Evolutionary conservation across 768 basidiomycete species (phyloP).

Genomic region (Epithele typhae): DNA sequence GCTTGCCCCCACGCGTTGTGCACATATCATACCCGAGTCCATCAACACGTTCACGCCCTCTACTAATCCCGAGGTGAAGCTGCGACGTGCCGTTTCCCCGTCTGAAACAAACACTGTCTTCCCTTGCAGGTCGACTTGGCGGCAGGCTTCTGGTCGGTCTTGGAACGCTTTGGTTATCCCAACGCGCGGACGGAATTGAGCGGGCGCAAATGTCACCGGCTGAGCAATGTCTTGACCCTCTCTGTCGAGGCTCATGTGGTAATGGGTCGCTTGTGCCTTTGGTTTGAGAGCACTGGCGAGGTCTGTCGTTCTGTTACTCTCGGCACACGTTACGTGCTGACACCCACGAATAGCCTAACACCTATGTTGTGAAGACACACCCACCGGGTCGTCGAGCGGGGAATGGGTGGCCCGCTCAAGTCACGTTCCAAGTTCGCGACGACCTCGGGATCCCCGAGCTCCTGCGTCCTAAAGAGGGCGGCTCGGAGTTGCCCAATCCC

Average conservation of each 20-base stretch:
- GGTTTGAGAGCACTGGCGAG: neutral
- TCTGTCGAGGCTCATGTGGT: neutral
- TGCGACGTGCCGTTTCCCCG: neutral
- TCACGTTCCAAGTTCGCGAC: neutral
- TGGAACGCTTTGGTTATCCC: neutral
- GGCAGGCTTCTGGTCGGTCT: neutral
- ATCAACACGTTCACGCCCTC: neutral
- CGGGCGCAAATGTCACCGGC: neutral
- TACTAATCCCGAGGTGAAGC: neutral
- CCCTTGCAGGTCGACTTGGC: neutral
- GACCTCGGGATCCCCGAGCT: neutral
- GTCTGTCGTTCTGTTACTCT: neutral
- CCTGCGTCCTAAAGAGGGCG: neutral
- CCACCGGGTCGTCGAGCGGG: neutral
- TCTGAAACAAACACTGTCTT: neutral
- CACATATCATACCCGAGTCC: neutral
- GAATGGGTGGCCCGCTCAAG: neutral
- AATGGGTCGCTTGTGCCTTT: neutral
- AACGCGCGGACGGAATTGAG: neutral
- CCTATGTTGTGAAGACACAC: neutral
- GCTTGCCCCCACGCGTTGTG: neutral
- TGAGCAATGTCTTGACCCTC: neutral
- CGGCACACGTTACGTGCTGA: neutral
- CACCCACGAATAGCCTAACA: neutral
- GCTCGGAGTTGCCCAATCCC: neutral